Conservation (phyloP, 2,329 filamentous ascomycete genomes). For the Clonostachys solani region DNA sequence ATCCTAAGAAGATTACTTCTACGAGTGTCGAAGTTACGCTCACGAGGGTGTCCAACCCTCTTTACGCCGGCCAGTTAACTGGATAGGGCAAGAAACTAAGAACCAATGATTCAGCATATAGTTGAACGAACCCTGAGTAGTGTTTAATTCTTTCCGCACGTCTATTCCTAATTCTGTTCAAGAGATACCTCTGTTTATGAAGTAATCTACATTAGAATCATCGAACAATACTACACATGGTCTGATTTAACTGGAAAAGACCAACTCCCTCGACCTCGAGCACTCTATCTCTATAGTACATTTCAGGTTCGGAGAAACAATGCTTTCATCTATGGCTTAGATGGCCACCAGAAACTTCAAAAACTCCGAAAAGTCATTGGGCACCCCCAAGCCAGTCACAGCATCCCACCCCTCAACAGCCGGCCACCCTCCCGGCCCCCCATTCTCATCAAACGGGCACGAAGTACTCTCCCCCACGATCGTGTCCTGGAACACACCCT, state of each 20-base stretch:
- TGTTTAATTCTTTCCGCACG: no score
- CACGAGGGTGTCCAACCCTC: no score
- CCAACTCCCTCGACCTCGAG: not conserved
- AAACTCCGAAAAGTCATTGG: conserved; percentile 33
- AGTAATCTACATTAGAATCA: not conserved
- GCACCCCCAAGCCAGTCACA: conserved; percentile 44
- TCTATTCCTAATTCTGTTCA: no score
- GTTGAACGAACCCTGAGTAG: no score
- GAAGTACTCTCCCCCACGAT: conserved; percentile 30
- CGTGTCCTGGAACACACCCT: conserved; percentile 33
- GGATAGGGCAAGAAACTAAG: no score
- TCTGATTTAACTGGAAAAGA: not conserved
- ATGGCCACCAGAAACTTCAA: conserved; percentile 22
- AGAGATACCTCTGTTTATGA: not conserved
- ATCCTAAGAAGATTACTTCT: no score
- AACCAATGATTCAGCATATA: no score
- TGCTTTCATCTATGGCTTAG: not conserved
- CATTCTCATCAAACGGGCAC: conserved; percentile 28
- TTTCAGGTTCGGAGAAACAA: no score
- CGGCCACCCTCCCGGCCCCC: conserved; percentile 34
- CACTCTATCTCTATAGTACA: not conserved
- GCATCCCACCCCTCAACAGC: conserved; percentile 40
- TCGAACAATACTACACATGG: not conserved
- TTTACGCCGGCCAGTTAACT: no score
- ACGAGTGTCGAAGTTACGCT: no score